A percentile compares a stretch with the other conserved stretches of the same genome.
phyloP scores from a whole-genome alignment of 169 alveolate genomes.

The Haemoproteus tartakovskyi region DNA sequence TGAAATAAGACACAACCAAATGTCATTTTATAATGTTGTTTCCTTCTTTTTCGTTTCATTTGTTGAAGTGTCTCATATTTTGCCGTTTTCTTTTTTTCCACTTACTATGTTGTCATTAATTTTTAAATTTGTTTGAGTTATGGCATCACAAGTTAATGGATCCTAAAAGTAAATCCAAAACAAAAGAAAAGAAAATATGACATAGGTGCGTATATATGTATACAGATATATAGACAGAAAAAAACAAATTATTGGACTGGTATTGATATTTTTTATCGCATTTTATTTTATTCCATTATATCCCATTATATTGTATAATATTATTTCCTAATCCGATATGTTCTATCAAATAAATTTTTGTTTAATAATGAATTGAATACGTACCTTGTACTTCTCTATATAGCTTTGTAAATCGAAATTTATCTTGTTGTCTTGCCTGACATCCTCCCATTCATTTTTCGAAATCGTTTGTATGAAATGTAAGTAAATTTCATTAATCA shows the following conservation, averaged over 20 bases:
- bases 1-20: neutral
- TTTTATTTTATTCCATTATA: too few relatives aligned
- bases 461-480: slow-evolving; percentile 30
- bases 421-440: slow-evolving; percentile 49
- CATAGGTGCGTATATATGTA: neutral
- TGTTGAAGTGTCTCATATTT: too few relatives aligned
- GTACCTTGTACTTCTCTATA: slow-evolving; percentile 49
- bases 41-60: too few relatives aligned
- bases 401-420: slow-evolving; percentile 25
- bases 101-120: slow-evolving; percentile 53
- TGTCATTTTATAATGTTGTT: too few relatives aligned
- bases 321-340: too few relatives aligned
- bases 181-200: too few relatives aligned
- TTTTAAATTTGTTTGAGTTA: slow-evolving; percentile 62
- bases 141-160: slow-evolving; percentile 59
- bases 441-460: slow-evolving; percentile 34
- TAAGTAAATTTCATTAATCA: slow-evolving; percentile 57
- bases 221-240: neutral
- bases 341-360: too few relatives aligned
- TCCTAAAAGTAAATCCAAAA: slow-evolving; percentile 6
- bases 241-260: too few relatives aligned
- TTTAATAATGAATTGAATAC: too few relatives aligned
- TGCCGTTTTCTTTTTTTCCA: neutral
- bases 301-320: too few relatives aligned
- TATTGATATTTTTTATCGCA: too few relatives aligned